Evolutionary conservation across 495 filamentous ascomycete species (phyloP).

Genomic region (Aspergillus ostianus): DNA sequence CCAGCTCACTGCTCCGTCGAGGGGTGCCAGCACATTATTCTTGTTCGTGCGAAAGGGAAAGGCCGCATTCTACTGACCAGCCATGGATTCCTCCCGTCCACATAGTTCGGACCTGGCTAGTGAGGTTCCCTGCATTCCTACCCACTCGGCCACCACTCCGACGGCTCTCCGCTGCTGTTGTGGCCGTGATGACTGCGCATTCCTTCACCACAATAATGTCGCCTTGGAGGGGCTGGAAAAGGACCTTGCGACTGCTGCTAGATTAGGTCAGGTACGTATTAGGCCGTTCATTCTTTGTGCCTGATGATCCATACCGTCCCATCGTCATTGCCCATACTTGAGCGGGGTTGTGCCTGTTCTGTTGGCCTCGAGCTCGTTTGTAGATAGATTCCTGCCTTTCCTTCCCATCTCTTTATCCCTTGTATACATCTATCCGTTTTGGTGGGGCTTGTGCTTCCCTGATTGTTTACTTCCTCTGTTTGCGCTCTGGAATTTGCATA

Average conservation of each 20-base stretch:
- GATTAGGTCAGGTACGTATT: constrained; percentile 77
- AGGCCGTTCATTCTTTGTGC: constrained; percentile 4
- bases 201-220: constrained; percentile 73
- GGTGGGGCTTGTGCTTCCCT: neutral
- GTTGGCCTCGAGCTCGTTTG: neutral
- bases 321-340: constrained; percentile 1
- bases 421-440: neutral
- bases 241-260: constrained; percentile 79
- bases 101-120: constrained; percentile 27
- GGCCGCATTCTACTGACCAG: constrained; percentile 13
- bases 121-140: constrained; percentile 39
- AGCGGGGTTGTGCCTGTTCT: neutral
- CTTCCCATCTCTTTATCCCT: neutral
- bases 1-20: constrained; percentile 16
- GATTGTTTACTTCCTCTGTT: neutral
- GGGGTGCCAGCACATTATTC: constrained; percentile 24
- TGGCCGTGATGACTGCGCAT: constrained; percentile 74
- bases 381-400: neutral
- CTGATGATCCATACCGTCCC: neutral
- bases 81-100: constrained; percentile 37
- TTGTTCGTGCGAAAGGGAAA: constrained; percentile 7
- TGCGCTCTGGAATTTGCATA: neutral
- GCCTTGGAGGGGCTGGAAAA: constrained; percentile 78
- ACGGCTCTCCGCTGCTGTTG: constrained; percentile 70
- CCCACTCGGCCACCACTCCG: constrained; percentile 30